Evolutionary conservation across 2,329 filamentous ascomycete species (phyloP).

Genomic region (Xylaria sp.): DNA sequence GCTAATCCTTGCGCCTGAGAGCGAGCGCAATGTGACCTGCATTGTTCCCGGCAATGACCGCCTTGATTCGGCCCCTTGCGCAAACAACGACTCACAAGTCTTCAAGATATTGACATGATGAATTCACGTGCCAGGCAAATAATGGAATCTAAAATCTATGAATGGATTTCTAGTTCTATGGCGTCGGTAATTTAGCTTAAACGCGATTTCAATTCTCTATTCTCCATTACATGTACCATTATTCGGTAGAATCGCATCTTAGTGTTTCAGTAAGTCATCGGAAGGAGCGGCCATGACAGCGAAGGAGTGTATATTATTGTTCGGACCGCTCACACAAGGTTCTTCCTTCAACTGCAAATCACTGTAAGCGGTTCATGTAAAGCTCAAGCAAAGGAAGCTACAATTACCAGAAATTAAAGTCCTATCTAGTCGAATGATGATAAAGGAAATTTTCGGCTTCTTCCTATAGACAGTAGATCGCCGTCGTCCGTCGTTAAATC

Average conservation of each 20-base stretch:
- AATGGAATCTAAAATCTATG: neutral
- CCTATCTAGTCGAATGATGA: neutral
- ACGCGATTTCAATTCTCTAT: neutral
- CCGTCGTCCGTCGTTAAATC: neutral
- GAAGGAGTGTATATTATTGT: neutral
- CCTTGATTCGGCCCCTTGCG: conserved; percentile 49
- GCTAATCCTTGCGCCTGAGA: conserved; percentile 59
- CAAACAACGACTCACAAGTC: conserved; percentile 44
- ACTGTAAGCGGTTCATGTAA: neutral
- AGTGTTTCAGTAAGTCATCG: neutral
- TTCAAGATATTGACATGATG: conserved; percentile 46
- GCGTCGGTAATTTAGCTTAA: neutral
- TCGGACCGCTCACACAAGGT: neutral
- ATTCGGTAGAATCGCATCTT: neutral
- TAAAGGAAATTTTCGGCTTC: neutral
- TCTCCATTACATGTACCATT: conserved; percentile 13
- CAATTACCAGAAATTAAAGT: neutral
- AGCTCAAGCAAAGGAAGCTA: neutral
- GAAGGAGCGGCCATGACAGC: neutral
- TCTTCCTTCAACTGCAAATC: neutral
- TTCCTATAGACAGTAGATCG: neutral
- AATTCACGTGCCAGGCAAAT: neutral
- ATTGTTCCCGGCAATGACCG: conserved; percentile 54
- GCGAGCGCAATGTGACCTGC: conserved; percentile 57
- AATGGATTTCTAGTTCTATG: neutral